phyloP scores from a whole-genome alignment of 228 moss, liverwort and hornwort species.

The Sphagnum fallax region DNA sequence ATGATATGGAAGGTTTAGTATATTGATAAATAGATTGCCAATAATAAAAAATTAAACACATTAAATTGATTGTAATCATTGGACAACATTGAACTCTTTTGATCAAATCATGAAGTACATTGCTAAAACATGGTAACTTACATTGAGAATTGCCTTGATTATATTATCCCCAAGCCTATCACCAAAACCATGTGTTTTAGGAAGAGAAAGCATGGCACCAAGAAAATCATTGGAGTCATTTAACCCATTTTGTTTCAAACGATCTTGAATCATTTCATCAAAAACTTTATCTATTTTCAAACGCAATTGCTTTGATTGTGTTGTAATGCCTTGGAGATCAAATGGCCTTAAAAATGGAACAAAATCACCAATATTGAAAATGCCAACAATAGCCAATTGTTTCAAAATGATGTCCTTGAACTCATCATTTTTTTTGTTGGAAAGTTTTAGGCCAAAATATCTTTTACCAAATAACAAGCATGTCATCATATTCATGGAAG shows the following conservation, averaged over 20 bases:
- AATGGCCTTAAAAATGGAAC: conserved; percentile 21
- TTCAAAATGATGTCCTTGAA: conserved; percentile 3
- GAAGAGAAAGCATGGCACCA: conserved; percentile 20
- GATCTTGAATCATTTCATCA: conserved; percentile 21
- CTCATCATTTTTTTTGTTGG: conserved; percentile 12
- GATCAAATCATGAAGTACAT: too few species aligned
- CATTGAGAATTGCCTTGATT: conserved; percentile 28
- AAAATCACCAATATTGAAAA: conserved; percentile 21
- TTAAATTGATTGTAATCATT: too few species aligned
- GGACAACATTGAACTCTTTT: too few species aligned
- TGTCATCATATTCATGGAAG: conserved; percentile 3
- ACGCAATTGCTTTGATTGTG: background rate
- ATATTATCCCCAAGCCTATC: conserved; percentile 13
- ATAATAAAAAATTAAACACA: too few species aligned
- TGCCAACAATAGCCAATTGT: conserved; percentile 9
- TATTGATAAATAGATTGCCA: too few species aligned
- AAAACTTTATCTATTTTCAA: conserved; percentile 18
- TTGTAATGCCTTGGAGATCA: conserved; percentile 10
- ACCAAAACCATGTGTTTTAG: conserved; percentile 13
- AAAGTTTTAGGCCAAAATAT: conserved; percentile 10
- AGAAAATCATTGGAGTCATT: conserved; percentile 31
- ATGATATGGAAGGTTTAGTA: too few species aligned
- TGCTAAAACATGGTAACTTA: background rate
- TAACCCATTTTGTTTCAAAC: conserved; percentile 10
- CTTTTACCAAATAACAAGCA: conserved; percentile 5